These are phyloP conservation scores for Paracoccidioides lutzii DNA, from an alignment of 2,329 filamentous ascomycete genomes.

Conservation along the genomic window DNA sequence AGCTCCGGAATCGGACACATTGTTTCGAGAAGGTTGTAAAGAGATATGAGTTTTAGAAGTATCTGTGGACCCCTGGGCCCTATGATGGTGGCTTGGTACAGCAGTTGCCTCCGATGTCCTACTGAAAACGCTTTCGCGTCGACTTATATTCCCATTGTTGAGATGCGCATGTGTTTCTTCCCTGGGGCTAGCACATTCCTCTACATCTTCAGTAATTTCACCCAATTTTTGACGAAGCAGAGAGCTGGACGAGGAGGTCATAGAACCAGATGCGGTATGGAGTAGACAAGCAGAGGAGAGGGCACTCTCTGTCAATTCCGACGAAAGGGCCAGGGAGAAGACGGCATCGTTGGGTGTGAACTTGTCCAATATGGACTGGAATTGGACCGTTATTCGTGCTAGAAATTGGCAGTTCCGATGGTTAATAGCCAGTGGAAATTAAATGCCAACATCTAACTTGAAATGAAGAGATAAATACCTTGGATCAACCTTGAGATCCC, in stretches of 20 bases:
- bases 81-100: slow-evolving; percentile 6
- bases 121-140: slow-evolving; percentile 15
- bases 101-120: slow-evolving; percentile 12
- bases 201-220: slow-evolving; percentile 88
- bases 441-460: slow-evolving; percentile 8
- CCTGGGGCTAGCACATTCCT: slow-evolving; percentile 56
- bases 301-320: slow-evolving; percentile 75
- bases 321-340: slow-evolving; percentile 60
- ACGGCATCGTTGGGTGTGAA: slow-evolving; percentile 68
- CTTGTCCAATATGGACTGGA: slow-evolving; percentile 47
- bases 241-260: slow-evolving; percentile 72
- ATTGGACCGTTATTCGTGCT: slow-evolving; percentile 71
- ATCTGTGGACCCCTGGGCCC: not conserved
- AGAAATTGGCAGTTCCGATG: slow-evolving; percentile 10
- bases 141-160: slow-evolving; percentile 4
- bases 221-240: slow-evolving; percentile 63
- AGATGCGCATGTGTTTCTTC: not conserved
- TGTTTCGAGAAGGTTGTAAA: slow-evolving; percentile 5
- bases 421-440: not conserved
- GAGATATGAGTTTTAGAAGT: slow-evolving; percentile 3
- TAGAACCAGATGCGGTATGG: slow-evolving; percentile 75
- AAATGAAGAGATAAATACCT: slow-evolving; percentile 46
- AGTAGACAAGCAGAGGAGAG: slow-evolving; percentile 80
- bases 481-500: slow-evolving; percentile 81
- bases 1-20: not conserved